phyloP scores from a whole-genome alignment of 495 filamentous ascomycete genomes.

The Immersiella caudata region DNA sequence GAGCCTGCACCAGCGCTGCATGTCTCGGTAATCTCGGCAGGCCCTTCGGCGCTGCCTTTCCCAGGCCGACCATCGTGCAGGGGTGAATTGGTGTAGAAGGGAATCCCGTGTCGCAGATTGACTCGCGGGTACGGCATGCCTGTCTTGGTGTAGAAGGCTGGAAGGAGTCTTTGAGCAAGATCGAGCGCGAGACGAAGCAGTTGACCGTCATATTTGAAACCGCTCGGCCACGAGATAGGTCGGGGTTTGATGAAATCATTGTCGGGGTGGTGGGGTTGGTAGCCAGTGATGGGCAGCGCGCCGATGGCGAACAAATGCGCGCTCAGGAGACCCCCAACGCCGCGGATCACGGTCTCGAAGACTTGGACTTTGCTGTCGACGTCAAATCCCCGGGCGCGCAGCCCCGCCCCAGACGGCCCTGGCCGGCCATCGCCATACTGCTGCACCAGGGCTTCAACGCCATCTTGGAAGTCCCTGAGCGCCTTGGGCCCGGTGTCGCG shows the following conservation, averaged over 20 bases:
- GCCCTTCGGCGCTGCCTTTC: constrained; percentile 38
- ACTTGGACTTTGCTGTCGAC: constrained; percentile 97
- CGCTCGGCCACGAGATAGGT: constrained; percentile 72
- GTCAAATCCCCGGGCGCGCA: constrained; percentile 83
- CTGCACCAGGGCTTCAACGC: constrained; percentile 74
- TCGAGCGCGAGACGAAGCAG: constrained; percentile 83
- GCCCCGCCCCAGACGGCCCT: constrained; percentile 69
- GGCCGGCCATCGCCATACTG: constrained; percentile 84
- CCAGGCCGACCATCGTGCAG: constrained; percentile 52
- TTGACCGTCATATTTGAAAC: constrained; percentile 87
- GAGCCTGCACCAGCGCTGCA: constrained; percentile 96
- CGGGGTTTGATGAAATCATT: constrained; percentile 43
- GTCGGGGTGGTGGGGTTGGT: constrained; percentile 52
- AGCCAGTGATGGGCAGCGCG: constrained; percentile 81
- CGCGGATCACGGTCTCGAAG: constrained; percentile 95
- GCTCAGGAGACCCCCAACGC: constrained; percentile 86
- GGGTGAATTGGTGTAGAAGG: constrained; percentile 83
- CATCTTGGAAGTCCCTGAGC: constrained; percentile 75
- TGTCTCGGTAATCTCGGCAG: constrained; percentile 84
- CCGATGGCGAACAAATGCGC: constrained; percentile 92
- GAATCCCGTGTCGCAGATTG: constrained; percentile 88
- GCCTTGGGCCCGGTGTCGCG: constrained; percentile 60
- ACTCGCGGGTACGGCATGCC: constrained; percentile 94
- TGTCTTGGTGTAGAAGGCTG: constrained; percentile 85
- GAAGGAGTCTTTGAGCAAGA: constrained; percentile 78